phyloP scores from a whole-genome alignment of 768 basidiomycete genomes.

The Serendipita indica region DNA sequence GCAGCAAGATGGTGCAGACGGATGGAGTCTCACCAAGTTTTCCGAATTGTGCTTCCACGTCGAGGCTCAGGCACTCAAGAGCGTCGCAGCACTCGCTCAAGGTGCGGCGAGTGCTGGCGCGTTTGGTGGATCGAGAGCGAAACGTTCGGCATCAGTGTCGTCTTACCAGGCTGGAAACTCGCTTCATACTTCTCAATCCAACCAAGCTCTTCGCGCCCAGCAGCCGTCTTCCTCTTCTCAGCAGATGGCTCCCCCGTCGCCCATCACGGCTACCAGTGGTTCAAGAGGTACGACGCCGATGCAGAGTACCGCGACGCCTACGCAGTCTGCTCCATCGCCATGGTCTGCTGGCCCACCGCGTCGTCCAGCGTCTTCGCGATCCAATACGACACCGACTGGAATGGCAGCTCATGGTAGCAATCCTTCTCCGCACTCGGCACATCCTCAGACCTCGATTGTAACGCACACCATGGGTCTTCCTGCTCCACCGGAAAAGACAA shows the following conservation, averaged over 20 bases:
- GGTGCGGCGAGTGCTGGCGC: constrained; percentile 4
- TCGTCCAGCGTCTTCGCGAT: not conserved
- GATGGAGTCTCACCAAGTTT: not conserved
- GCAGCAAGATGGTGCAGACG: not conserved
- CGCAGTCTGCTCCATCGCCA: not conserved
- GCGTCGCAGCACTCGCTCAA: constrained; percentile 27
- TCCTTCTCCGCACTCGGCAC: not conserved
- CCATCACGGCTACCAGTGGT: not conserved
- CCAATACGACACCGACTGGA: not conserved
- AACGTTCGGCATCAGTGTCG: not conserved
- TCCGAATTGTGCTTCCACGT: constrained; percentile 44
- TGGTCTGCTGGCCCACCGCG: not conserved
- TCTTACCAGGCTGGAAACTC: not conserved
- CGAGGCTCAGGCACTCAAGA: constrained; percentile 50
- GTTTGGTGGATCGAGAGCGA: not conserved
- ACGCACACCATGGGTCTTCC: not conserved
- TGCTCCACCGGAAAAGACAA: not conserved
- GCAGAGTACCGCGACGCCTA: not conserved
- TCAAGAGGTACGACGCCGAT: not conserved
- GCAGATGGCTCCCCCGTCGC: not conserved
- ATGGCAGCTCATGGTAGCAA: not conserved
- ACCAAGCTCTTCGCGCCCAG: not conserved
- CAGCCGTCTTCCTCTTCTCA: not conserved
- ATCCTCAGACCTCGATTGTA: not conserved
- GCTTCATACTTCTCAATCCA: not conserved